These are phyloP conservation scores for Lophiotrema nucula DNA, from an alignment of 495 filamentous ascomycete species.

Conservation along the genomic window DNA sequence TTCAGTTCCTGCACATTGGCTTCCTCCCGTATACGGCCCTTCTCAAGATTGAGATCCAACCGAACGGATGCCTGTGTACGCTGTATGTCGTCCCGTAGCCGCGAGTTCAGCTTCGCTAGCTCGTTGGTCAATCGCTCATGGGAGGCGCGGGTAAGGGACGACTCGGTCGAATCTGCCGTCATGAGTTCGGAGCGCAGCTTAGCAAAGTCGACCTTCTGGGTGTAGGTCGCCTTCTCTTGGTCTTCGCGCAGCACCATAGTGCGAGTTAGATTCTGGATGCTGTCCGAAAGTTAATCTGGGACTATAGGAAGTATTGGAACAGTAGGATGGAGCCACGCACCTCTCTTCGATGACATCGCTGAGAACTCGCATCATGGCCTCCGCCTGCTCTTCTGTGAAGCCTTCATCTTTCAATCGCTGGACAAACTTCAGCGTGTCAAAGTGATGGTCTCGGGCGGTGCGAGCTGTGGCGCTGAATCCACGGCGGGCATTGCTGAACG, in stretches of 20 bases:
- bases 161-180: conserved; percentile 85
- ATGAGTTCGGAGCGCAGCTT: conserved; percentile 94
- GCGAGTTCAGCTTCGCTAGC: conserved; percentile 83
- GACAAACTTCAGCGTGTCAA: conserved; percentile 97
- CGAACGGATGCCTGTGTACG: conserved; percentile 89
- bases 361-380: conserved; percentile 95
- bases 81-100: conserved; percentile 88
- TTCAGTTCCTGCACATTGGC: conserved; percentile 96
- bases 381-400: conserved; percentile 91
- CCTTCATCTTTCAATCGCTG: conserved; percentile 86
- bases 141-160: conserved; percentile 78
- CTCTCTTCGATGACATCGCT: conserved; percentile 97
- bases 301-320: not conserved
- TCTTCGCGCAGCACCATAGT: conserved; percentile 99
- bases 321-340: conserved; percentile 39
- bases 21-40: conserved; percentile 94
- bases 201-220: conserved; percentile 98
- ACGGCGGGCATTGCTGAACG: conserved; percentile 1
- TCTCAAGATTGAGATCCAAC: conserved; percentile 92
- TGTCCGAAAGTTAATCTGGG: too few species aligned
- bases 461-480: conserved; percentile 67
- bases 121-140: conserved; percentile 94
- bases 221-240: conserved; percentile 83
- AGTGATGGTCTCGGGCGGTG: conserved; percentile 79
- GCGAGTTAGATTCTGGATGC: conserved; percentile 94